These are phyloP conservation scores for Phialophora macrospora DNA, from an alignment of 2,329 filamentous ascomycete species.

Conservation along the genomic window DNA sequence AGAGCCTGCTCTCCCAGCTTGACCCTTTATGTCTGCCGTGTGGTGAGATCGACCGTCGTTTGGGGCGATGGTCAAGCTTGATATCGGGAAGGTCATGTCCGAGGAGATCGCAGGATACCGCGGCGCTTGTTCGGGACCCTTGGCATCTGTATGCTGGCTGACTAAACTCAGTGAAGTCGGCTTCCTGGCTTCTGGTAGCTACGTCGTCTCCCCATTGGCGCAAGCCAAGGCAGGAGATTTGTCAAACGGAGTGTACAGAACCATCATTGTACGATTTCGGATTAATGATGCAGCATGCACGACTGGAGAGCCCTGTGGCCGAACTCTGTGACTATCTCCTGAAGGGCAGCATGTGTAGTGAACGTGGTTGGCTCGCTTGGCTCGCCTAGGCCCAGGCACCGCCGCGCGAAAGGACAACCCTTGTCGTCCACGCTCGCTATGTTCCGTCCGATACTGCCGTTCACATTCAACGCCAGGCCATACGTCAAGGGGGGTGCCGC, in stretches of 20 bases:
- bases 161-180: neutral
- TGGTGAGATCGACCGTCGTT: neutral
- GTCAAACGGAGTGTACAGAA: neutral
- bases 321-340: neutral
- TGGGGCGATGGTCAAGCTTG: neutral
- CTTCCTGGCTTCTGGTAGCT: neutral
- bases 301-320: neutral
- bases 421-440: neutral
- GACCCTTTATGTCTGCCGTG: neutral
- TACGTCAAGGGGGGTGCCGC: conserved; percentile 11
- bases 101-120: neutral
- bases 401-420: neutral
- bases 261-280: neutral
- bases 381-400: neutral
- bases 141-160: neutral
- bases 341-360: neutral
- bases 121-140: neutral
- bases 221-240: neutral
- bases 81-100: neutral
- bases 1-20: neutral
- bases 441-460: conserved; percentile 4
- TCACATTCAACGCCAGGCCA: neutral
- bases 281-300: conserved; percentile 4
- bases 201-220: neutral
- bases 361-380: conserved; percentile 1